Base-by-base conservation (phyloP, 768 basidiomycete species). In the Mycena rebaudengoi region DNA sequence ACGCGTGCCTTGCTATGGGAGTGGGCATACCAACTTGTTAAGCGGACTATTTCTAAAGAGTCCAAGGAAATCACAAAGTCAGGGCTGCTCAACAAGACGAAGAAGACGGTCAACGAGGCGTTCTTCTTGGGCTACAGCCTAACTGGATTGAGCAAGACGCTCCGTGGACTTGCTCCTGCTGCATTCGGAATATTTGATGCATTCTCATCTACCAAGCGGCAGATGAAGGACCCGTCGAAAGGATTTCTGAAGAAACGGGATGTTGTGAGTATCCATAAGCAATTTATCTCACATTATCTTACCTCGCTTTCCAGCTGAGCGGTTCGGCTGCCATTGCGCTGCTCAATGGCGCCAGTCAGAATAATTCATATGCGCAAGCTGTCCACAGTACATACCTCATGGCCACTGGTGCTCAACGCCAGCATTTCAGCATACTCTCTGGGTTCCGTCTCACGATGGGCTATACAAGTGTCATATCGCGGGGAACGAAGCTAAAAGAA, bases 391-490 rank as follows among this genome's bases (percentile, higher is more conserved):
- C n/a, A n/a, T n/a, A n/a, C n/a, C n/a, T n/a, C 60, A 21, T 30
- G 10, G 62, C 62, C 16, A 64, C 62, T 4, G 69, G 75, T 10
- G 66, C 72, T 7, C 68, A 70, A 28, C 69, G 72, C 1, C 75
- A 75, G 46, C 54, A 65, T 7, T 67, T 74, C 25, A 43, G 43
- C 6, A 62, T 75, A 2, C 56, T 73, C 2, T 57, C 61, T 7
- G 37, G 62, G 11, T 29, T 70, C 3, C 73, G 74, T 0, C 14
- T 71, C 12, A 54, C 54, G 8, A 51, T 56, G 16, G 68, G 70
- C 30, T 75, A 75, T 45, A 56, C 65, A 0, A 65, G 53, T 33
- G 43, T 64, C 12, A 67, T 64, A 4, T 35, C 43, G 2, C 10
- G 40, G 5, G 12, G 12, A 18, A 14, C 29, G 8, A 43, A 39